Percentiles rank a stretch among this genome's conserved stretches.
Conservation (phyloP, 2,329 filamentous ascomycete species). For the Fusarium chlamydosporum region DNA sequence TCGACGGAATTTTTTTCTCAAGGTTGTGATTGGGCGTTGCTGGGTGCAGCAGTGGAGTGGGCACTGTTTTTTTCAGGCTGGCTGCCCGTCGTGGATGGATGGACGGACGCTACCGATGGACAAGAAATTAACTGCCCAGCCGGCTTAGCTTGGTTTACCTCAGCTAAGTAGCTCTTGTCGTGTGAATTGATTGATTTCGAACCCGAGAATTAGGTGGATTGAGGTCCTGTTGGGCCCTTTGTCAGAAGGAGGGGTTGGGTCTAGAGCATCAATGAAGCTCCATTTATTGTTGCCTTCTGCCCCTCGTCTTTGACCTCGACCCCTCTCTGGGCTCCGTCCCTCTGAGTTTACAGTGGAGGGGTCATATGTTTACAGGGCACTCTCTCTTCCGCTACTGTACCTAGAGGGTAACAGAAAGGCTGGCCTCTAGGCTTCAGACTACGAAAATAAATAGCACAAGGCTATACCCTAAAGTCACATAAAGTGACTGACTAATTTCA, state of each 20-base stretch:
- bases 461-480: no score
- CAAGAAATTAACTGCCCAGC: constrained; percentile 33
- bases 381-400: constrained; percentile 18
- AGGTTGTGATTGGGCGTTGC: constrained; percentile 56
- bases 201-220: constrained; percentile 2
- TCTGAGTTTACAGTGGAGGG: constrained; percentile 27
- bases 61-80: constrained; percentile 39
- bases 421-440: no score
- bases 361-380: constrained; percentile 37
- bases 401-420: no score
- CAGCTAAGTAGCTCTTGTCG: constrained; percentile 5
- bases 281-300: constrained; percentile 18
- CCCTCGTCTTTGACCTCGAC: constrained; percentile 29
- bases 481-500: no score
- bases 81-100: constrained; percentile 30
- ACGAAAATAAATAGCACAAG: no score
- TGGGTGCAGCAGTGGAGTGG: constrained; percentile 51
- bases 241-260: constrained; percentile 21
- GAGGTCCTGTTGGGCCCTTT: constrained; percentile 8
- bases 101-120: constrained; percentile 46
- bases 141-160: not conserved
- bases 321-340: constrained; percentile 15
- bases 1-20: constrained; percentile 58
- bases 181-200: constrained; percentile 4
- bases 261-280: constrained; percentile 30